phyloP scores from a whole-genome alignment of 2,329 filamentous ascomycete genomes.

The Venturia nashicola region DNA sequence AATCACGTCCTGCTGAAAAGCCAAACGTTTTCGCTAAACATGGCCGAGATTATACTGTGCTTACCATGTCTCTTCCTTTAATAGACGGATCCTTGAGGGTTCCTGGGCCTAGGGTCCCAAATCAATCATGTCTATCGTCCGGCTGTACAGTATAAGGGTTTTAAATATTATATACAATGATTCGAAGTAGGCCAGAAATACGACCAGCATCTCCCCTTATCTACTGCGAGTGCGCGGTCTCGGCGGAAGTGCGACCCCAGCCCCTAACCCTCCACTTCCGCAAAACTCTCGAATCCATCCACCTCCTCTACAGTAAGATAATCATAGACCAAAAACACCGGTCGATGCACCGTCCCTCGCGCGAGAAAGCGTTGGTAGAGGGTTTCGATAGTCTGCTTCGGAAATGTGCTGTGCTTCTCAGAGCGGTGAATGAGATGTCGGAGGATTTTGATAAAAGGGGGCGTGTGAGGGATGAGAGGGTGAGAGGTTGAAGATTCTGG shows the following conservation, averaged over 20 bases:
- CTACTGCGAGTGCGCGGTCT: too few species aligned
- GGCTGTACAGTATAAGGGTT: too few species aligned
- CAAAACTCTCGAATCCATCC: not conserved
- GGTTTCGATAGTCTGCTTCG: not conserved
- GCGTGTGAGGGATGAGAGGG: not conserved
- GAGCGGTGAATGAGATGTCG: not conserved
- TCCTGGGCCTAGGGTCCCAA: too few species aligned
- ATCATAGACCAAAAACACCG: not conserved
- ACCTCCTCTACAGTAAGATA: not conserved
- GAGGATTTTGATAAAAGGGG: not conserved
- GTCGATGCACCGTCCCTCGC: not conserved
- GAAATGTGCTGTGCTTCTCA: not conserved
- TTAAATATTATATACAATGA: too few species aligned
- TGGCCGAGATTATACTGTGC: too few species aligned
- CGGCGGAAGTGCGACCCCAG: slow-evolving; percentile 21
- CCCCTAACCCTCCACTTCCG: not conserved
- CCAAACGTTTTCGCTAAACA: too few species aligned
- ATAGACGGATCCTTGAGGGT: too few species aligned
- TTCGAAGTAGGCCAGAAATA: too few species aligned
- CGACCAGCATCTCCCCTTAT: too few species aligned
- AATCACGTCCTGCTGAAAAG: too few species aligned
- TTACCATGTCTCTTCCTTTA: too few species aligned
- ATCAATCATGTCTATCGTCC: too few species aligned
- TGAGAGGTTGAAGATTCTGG: not conserved
- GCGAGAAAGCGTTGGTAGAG: not conserved